phyloP scores from a whole-genome alignment of 108 stramenopile species.

The Conticribra guillardii region DNA sequence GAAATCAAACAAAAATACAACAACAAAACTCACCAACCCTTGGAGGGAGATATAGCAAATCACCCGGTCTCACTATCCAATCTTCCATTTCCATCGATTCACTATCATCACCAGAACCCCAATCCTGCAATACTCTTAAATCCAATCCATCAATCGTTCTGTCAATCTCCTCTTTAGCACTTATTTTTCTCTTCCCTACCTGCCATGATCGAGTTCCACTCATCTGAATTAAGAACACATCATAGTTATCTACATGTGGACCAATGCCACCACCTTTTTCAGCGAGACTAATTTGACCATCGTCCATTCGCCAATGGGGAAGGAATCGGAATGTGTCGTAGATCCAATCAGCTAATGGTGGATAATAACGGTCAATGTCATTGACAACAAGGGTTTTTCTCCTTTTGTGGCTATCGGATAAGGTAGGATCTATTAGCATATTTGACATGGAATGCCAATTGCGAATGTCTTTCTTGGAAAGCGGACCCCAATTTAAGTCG shows the following conservation, averaged over 20 bases:
- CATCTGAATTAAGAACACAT: conserved; percentile 94
- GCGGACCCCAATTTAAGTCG: conserved; percentile 66
- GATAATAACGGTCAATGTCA: conserved; percentile 82
- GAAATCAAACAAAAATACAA: background rate
- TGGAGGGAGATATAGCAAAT: conserved; percentile 93
- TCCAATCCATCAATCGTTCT: conserved; percentile 62
- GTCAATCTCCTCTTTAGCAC: conserved; percentile 62
- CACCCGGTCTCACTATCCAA: conserved; percentile 79
- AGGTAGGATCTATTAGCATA: no score
- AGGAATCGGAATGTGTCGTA: conserved; percentile 51
- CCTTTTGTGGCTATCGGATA: conserved; percentile 14
- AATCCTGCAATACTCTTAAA: conserved; percentile 69
- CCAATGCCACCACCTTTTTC: conserved; percentile 84
- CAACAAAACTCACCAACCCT: conserved; percentile 48
- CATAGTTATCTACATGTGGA: conserved; percentile 94
- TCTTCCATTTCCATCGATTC: conserved; percentile 22
- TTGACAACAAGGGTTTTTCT: conserved; percentile 78
- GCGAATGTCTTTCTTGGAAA: conserved; percentile 25
- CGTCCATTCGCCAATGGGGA: conserved; percentile 84
- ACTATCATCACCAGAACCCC: conserved; percentile 14
- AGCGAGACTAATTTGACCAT: conserved; percentile 89
- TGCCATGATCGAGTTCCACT: conserved; percentile 77
- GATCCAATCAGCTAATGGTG: conserved; percentile 81
- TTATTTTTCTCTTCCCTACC: conserved; percentile 56
- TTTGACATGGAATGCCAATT: conserved; percentile 26